These are phyloP conservation scores for Lipomyces starkeyi DNA, from an alignment of 805 yeast genomes.

Conservation along the genomic window DNA sequence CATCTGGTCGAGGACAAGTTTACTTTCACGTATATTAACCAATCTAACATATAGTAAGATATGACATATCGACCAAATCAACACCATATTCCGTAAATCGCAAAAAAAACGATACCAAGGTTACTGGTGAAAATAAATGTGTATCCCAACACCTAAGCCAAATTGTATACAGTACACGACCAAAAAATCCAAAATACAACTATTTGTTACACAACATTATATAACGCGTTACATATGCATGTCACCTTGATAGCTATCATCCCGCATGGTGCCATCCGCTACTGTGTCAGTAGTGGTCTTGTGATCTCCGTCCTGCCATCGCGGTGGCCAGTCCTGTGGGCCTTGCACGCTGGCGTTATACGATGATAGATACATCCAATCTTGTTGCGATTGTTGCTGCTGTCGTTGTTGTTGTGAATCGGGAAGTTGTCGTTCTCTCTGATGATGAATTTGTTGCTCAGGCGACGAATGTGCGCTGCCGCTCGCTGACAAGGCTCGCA, in stretches of 20 bases:
- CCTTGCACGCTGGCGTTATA: background rate
- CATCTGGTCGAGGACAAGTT: too few species aligned
- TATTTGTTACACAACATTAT: background rate
- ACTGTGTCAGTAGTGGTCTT: background rate
- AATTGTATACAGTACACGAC: background rate
- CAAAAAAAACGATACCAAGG: background rate
- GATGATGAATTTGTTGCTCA: constrained; percentile 20
- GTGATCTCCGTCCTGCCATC: background rate
- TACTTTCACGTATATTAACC: too few species aligned
- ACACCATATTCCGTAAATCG: background rate
- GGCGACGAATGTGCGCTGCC: constrained; percentile 34
- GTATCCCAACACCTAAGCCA: background rate
- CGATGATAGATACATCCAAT: background rate
- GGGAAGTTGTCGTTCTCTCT: constrained; percentile 8
- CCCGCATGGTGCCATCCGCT: too few species aligned
- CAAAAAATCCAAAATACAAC: background rate
- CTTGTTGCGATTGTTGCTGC: constrained; percentile 8
- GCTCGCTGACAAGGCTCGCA: constrained; percentile 25
- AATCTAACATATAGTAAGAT: too few species aligned
- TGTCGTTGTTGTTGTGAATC: background rate
- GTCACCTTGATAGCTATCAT: background rate
- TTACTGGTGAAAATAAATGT: background rate
- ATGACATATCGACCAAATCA: background rate
- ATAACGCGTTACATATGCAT: background rate
- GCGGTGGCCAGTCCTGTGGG: background rate